A percentile compares a stretch with the other conserved stretches of the same genome.
Evolutionary conservation across 306 rosid genomes (phyloP).

Genomic region (barrel medic (Medicago truncatula)): MtrunA17r5.0-ANR NC_053049.1:25685501-25686000

Average conservation of each 20-base stretch:
- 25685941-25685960: slow-evolving; percentile 1
- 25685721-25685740: too few relatives aligned
- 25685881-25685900: slow-evolving; percentile 54
- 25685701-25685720: slow-evolving; percentile 12
- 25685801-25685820: slow-evolving; percentile 67
- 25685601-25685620: too few relatives aligned
- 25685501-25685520: too few relatives aligned
- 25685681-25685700: slow-evolving; percentile 19
- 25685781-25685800: slow-evolving; percentile 81
- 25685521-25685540: too few relatives aligned
- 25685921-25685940: not conserved
- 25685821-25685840: slow-evolving; percentile 67
- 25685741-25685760: slow-evolving; percentile 30
- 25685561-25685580: too few relatives aligned
- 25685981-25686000: slow-evolving; percentile 78
- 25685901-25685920: not conserved
- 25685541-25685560: too few relatives aligned
- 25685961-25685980: slow-evolving; percentile 54
- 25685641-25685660: too few relatives aligned
- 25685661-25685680: too few relatives aligned
- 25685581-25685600: too few relatives aligned
- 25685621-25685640: too few relatives aligned
- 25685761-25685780: slow-evolving; percentile 42
- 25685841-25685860: slow-evolving; percentile 62
- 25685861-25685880: slow-evolving; percentile 66